A percentile compares a stretch with the other conserved stretches of the same genome.
phyloP scores from a whole-genome alignment of 805 yeast species.

The Saturnispora besseyi region DNA sequence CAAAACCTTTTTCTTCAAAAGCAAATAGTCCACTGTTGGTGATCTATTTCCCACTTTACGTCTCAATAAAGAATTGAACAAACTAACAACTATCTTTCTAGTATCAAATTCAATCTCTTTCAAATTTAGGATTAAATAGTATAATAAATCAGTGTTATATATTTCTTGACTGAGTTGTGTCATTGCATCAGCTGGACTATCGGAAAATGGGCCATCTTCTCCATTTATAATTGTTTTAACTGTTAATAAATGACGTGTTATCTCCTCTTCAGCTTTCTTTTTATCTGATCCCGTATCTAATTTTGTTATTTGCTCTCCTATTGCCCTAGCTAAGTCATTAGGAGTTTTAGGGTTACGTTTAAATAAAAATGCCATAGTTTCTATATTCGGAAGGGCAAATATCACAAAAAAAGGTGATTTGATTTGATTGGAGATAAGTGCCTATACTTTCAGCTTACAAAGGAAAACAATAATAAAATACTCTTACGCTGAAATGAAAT shows the following conservation, averaged over 20 bases:
- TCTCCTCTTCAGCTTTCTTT: conserved; percentile 59
- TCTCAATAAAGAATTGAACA: conserved; percentile 70
- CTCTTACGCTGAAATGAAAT: too few relatives aligned
- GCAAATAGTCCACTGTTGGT: conserved; percentile 81
- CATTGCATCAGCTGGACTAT: conserved; percentile 60
- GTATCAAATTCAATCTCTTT: conserved; percentile 79
- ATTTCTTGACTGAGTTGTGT: conserved; percentile 74
- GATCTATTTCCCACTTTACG: conserved; percentile 67
- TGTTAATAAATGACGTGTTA: conserved; percentile 53
- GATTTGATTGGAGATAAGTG: not conserved
- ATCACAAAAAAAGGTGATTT: not conserved
- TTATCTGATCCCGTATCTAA: conserved; percentile 38
- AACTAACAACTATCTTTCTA: conserved; percentile 66
- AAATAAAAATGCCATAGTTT: conserved; percentile 76
- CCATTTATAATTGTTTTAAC: conserved; percentile 47
- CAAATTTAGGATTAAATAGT: conserved; percentile 49
- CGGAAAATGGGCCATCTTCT: conserved; percentile 31
- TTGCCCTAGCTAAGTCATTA: conserved; percentile 65
- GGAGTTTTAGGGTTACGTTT: conserved; percentile 88
- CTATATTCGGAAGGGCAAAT: not conserved
- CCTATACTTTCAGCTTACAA: too few relatives aligned
- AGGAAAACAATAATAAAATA: too few relatives aligned
- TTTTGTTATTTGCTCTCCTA: conserved; percentile 65
- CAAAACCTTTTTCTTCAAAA: conserved; percentile 58
- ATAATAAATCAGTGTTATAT: conserved; percentile 60